These are phyloP conservation scores for Sugiyamaella marilandica DNA, from an alignment of 805 yeast species.

Conservation along the genomic window DNA sequence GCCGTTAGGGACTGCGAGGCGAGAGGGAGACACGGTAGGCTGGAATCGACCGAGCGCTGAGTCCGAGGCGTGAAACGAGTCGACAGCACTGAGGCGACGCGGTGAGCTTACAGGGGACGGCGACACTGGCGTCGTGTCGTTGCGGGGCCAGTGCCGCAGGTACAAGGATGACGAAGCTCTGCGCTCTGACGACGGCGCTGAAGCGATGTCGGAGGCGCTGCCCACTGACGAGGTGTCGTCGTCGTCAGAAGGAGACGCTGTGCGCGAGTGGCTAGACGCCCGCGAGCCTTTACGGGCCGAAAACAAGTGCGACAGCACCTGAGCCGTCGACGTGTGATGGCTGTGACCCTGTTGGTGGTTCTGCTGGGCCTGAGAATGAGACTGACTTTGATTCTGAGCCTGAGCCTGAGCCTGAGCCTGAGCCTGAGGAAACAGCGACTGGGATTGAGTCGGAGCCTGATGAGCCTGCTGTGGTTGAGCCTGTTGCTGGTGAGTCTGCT, in stretches of 20 bases:
- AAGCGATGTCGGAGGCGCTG: not conserved
- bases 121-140: constrained; percentile 1
- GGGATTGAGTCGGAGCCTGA: too few species aligned
- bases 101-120: constrained; percentile 3
- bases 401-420: not conserved
- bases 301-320: not conserved
- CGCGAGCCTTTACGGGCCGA: constrained; percentile 1
- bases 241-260: constrained; percentile 1
- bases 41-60: not conserved
- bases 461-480: not conserved
- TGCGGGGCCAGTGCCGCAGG: not conserved
- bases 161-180: not conserved
- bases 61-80: not conserved
- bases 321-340: not conserved
- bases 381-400: not conserved
- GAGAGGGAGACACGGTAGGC: not conserved
- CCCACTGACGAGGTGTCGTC: not conserved
- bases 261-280: not conserved
- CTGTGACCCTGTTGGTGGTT: not conserved
- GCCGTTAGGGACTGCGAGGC: not conserved
- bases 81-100: not conserved
- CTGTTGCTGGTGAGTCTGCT: not conserved
- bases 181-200: constrained; percentile 5
- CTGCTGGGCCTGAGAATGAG: not conserved
- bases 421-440: not conserved